Percentiles rank a stretch among this genome's conserved stretches.
Evolutionary conservation across 2,329 filamentous ascomycete species (phyloP).

Genomic region (Nigrograna mackinnonii): DNA sequence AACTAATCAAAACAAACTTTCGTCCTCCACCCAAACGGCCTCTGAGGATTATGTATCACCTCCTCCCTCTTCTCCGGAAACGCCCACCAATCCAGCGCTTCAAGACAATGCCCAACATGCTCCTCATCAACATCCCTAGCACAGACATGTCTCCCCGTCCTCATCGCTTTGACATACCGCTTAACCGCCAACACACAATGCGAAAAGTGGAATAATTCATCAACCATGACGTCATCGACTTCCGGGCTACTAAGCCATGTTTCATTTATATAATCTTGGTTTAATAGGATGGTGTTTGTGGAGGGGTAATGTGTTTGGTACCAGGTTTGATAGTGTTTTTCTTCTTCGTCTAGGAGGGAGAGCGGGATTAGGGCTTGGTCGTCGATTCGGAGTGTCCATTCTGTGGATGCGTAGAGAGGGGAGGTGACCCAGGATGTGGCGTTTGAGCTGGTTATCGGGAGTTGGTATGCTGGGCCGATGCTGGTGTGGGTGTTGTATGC

Average conservation of each 20-base stretch:
- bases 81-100: slow-evolving; percentile 15
- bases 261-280: slow-evolving; percentile 8
- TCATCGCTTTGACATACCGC: slow-evolving; percentile 10
- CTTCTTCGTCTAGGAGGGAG: slow-evolving; percentile 7
- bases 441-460: slow-evolving; percentile 5
- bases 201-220: slow-evolving; percentile 13
- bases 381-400: slow-evolving; percentile 18
- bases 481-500: slow-evolving; percentile 8
- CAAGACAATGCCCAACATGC: slow-evolving; percentile 14
- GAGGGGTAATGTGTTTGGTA: slow-evolving; percentile 12
- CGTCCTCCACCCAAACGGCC: neutral
- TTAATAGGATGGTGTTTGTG: slow-evolving; percentile 6
- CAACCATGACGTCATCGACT: slow-evolving; percentile 5
- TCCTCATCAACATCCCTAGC: slow-evolving; percentile 12
- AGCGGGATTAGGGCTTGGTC: slow-evolving; percentile 17
- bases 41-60: neutral
- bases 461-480: slow-evolving; percentile 12
- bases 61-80: slow-evolving; percentile 7
- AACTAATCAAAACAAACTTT: neutral
- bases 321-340: slow-evolving; percentile 12
- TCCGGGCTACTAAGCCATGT: slow-evolving; percentile 10
- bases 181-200: slow-evolving; percentile 14
- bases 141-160: slow-evolving; percentile 13
- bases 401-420: neutral
- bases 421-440: slow-evolving; percentile 1